Evolutionary conservation across 2,329 filamentous ascomycete genomes (phyloP), one percentile per base, ranked within the genome.

Genomic region (Cercospora brassicicola): DNA sequence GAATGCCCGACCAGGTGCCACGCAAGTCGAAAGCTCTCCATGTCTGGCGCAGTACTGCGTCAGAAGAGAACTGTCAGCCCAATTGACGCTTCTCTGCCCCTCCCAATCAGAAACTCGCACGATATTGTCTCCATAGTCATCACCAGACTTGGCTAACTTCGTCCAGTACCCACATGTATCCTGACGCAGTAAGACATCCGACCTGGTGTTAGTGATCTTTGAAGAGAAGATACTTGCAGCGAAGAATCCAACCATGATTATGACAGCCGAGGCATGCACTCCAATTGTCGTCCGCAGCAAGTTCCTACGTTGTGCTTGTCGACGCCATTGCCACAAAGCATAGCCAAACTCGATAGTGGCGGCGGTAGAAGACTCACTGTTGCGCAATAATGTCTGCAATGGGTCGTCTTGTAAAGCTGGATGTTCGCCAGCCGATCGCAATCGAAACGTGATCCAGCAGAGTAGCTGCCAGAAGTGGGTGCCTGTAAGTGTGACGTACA

Each of bases 401-500:
- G 59, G 59, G 42, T 62, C 36, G 36, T 48, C 59, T 28, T 48
- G 59, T 62, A 28, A 20, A 4, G 36, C 36, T 9, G 59, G 31
- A 23, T 48, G 59, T 11, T 48, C 15, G 42, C 42, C n/a, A 48
- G 42, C 15, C 7, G 51, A 57, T 26, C 48, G 62, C 30, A 64
- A 13, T 57, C 56, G 62, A 51, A 64, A 64, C 26, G 20, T n/a
- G 10, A 57, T 15, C 62, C 62, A 61, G 45, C 64, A 61, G 23
- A 61, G 42, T 36, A 61, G 20, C 18, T 63, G 65, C 59, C 65
- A 67, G 15, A 59, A 63, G 13, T 67, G 51, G 11, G 51, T 59
- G 13, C 65, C 65, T 18, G 51, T 55, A 18, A 67, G 26, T 23
- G 20, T 67, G 18, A 64, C 60, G 26, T 48, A 62, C 13, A 64